Conservation (phyloP, 441 rosid genomes). For the Metrosideros polymorpha region DNA sequence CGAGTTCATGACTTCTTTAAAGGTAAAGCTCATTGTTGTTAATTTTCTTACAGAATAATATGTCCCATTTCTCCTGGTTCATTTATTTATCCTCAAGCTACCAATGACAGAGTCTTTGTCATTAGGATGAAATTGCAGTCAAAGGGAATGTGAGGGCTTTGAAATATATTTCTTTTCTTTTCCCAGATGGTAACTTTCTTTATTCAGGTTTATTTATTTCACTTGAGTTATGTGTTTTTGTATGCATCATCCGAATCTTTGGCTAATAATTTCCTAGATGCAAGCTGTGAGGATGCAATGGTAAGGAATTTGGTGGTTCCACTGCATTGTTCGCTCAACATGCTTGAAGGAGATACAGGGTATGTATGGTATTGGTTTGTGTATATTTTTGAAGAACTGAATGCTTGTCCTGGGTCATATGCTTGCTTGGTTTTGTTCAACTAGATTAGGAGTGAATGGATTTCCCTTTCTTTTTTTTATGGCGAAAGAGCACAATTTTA, state of each 20-base stretch:
- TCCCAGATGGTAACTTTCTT: conserved; percentile 43
- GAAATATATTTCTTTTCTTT: conserved; percentile 69
- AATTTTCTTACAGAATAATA: neutral
- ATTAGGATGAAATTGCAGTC: conserved; percentile 32
- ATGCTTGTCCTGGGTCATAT: neutral
- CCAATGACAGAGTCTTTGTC: neutral
- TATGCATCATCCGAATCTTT: neutral
- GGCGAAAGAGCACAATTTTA: neutral
- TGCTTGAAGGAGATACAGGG: conserved; percentile 98
- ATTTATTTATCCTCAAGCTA: neutral
- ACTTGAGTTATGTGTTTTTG: neutral
- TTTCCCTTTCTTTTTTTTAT: accelerated
- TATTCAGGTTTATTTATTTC: neutral
- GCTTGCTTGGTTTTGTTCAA: neutral
- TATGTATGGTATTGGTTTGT: neutral
- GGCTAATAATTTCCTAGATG: neutral
- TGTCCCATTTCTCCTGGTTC: neutral
- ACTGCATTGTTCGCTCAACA: conserved; percentile 68
- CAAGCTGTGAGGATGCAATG: conserved; percentile 35
- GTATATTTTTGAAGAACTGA: neutral
- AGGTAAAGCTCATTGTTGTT: conserved; percentile 25
- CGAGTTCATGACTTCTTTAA: conserved; percentile 41
- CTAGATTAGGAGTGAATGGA: neutral
- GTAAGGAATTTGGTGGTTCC: conserved; percentile 48
- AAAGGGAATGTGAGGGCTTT: conserved; percentile 44